Evolutionary conservation across 768 basidiomycete genomes (phyloP).

Genomic region (Imleria badia): DNA sequence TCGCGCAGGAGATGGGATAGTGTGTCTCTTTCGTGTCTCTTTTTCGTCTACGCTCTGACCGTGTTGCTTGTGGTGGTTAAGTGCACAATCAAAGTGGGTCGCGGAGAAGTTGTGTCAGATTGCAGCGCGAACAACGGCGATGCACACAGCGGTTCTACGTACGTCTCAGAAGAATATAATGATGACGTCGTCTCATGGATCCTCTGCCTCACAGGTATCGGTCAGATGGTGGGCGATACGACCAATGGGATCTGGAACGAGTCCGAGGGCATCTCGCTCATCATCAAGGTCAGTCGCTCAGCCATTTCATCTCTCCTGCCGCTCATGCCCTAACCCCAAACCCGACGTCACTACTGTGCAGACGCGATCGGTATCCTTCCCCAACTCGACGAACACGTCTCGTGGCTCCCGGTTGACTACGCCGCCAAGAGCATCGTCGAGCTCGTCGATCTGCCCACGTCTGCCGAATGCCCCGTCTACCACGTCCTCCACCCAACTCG

Average conservation of each 20-base stretch:
- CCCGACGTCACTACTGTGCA: constrained; percentile 37
- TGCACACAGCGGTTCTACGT: constrained; percentile 23
- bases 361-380: constrained; percentile 40
- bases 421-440: constrained; percentile 49
- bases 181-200: not conserved
- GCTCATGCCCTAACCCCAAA: not conserved
- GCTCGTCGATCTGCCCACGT: constrained; percentile 30
- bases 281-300: constrained; percentile 27
- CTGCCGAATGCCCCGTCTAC: constrained; percentile 19
- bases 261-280: constrained; percentile 39
- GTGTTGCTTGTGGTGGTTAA: not conserved
- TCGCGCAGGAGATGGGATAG: constrained; percentile 37
- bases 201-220: constrained; percentile 39
- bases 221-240: constrained; percentile 56
- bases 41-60: not conserved
- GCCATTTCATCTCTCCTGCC: not conserved
- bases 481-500: constrained; percentile 18
- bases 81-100: constrained; percentile 48
- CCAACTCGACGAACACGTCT: constrained; percentile 28
- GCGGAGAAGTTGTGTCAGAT: constrained; percentile 50
- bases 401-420: constrained; percentile 55
- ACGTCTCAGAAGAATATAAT: not conserved
- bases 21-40: constrained; percentile 6
- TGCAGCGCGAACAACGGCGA: constrained; percentile 33
- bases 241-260: constrained; percentile 52